Evolutionary conservation across 805 yeast species (phyloP).

Genomic region (Saturnispora diversa): DNA sequence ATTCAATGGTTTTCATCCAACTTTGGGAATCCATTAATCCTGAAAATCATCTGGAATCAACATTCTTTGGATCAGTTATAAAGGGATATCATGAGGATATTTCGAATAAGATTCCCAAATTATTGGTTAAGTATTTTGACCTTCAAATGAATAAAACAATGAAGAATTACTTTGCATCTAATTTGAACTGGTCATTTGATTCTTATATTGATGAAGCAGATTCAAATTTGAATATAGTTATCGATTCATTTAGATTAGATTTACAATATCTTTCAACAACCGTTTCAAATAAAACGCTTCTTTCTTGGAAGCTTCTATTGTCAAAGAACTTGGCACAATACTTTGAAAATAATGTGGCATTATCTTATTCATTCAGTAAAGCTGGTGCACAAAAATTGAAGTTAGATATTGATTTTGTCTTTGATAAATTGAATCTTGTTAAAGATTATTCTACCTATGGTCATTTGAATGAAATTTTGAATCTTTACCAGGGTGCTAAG

Average conservation of each 20-base stretch:
- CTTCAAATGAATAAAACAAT: constrained; percentile 31
- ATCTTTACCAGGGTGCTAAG: neutral
- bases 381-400: constrained; percentile 31
- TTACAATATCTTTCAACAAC: constrained; percentile 26
- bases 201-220: constrained; percentile 6
- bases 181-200: constrained; percentile 23
- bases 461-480: constrained; percentile 12
- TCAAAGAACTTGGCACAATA: constrained; percentile 28
- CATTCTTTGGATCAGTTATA: constrained; percentile 39
- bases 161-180: constrained; percentile 30
- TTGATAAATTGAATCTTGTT: constrained; percentile 22
- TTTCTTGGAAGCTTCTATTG: constrained; percentile 22
- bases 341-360: constrained; percentile 32
- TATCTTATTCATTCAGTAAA: constrained; percentile 30
- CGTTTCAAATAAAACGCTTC: constrained; percentile 27
- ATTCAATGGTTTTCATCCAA: constrained; percentile 35
- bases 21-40: constrained; percentile 31
- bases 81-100: constrained; percentile 30
- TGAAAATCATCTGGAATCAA: constrained; percentile 17
- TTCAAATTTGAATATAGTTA: constrained; percentile 21
- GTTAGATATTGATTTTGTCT: constrained; percentile 28
- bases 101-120: constrained; percentile 23
- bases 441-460: constrained; percentile 19
- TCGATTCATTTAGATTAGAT: constrained; percentile 23
- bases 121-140: constrained; percentile 28